Base-by-base conservation (phyloP, 805 yeast genomes). In the Yarrowia sp. region DNA sequence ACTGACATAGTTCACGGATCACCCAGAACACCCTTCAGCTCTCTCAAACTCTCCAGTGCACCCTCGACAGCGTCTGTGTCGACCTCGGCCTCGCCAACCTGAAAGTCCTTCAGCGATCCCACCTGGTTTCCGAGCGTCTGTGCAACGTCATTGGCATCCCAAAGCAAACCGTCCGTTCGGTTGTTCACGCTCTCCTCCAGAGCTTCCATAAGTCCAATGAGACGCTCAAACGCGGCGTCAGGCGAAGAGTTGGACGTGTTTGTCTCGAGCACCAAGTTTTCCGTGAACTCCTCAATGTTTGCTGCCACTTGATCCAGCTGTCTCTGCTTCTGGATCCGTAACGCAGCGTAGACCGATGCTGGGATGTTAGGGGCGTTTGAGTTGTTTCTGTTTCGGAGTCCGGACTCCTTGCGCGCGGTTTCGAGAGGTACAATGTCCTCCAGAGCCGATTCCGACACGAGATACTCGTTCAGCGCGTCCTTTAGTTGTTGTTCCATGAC, bases 291-390 rank as follows among this genome's bases (percentile, higher is more conserved):
- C 3, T 35, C 58, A 21, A 51, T 51, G 21, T 51, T 51, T 3
- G 42, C 22, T 1, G 16, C 42, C 4, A 51, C 58, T 10, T 24
- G 31, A 24, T 35, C 42, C 16, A 51, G 4, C 10, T 33, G 42
- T 19, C 58, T 19, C 13, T 33, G 32, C 24, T 35, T 51, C 22
- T 51, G 58, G 58, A 51, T 51, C 24, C 58, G 41, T 22, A 51
- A 13, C 6, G 58, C 58, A 5, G 58, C 42, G 12, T 51, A 51
- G 24, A 51, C 42, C 2, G 42, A 13, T 9, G 58, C 58, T 1
- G 58, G 58, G 4, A 51, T 32, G 19, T 51, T 35, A 7, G 58
- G 58, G 3, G 19, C 31, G 12, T 35, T 35, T 1, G 33, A 6
- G 22, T 33, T 33, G 41, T 22, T 33, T 22, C 32, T 33, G 58